A percentile compares a stretch with the other conserved stretches of the same genome.
Evolutionary conservation across 2,329 filamentous ascomycete species (phyloP).

Genomic region (Ophiostoma populinum): DNA sequence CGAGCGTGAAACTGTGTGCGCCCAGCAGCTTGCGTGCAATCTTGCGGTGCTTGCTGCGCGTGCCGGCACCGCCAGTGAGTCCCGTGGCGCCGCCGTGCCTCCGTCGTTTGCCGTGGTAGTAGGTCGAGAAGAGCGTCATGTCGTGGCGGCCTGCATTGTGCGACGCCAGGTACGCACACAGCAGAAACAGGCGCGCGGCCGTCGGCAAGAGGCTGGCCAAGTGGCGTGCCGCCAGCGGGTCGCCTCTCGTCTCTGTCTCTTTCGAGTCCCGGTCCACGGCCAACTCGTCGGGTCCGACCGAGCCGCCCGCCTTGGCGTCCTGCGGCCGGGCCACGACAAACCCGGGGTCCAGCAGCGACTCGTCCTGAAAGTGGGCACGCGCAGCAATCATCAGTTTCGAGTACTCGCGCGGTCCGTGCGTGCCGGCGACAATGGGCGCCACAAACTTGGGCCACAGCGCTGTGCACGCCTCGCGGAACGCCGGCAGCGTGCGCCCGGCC

Average conservation of each 20-base stretch:
- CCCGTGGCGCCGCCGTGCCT: constrained; percentile 28
- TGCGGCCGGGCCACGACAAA: constrained; percentile 24
- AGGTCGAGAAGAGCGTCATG: constrained; percentile 57
- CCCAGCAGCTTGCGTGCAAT: constrained; percentile 63
- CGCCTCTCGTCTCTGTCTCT: constrained; percentile 22
- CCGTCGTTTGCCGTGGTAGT: constrained; percentile 32
- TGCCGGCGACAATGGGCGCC: constrained; percentile 56
- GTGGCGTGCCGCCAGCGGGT: constrained; percentile 4
- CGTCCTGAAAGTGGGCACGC: constrained; percentile 53
- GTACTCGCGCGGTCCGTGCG: constrained; percentile 63
- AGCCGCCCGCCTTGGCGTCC: background rate
- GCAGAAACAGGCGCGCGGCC: constrained; percentile 54
- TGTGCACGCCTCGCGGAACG: constrained; percentile 51
- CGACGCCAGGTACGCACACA: constrained; percentile 65
- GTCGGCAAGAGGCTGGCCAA: constrained; percentile 47
- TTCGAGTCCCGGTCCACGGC: background rate
- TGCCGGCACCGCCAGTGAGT: constrained; percentile 15
- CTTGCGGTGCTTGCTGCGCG: constrained; percentile 42
- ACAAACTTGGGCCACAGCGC: constrained; percentile 78
- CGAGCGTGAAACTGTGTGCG: constrained; percentile 59
- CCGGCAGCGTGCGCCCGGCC: constrained; percentile 61
- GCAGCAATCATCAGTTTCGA: constrained; percentile 61
- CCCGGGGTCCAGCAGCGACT: constrained; percentile 48
- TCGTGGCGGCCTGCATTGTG: constrained; percentile 66
- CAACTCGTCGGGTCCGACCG: background rate